Evolutionary conservation across 1,284 basidiomycete species (phyloP).

Genomic region (Ustilago vetiveriae): DNA sequence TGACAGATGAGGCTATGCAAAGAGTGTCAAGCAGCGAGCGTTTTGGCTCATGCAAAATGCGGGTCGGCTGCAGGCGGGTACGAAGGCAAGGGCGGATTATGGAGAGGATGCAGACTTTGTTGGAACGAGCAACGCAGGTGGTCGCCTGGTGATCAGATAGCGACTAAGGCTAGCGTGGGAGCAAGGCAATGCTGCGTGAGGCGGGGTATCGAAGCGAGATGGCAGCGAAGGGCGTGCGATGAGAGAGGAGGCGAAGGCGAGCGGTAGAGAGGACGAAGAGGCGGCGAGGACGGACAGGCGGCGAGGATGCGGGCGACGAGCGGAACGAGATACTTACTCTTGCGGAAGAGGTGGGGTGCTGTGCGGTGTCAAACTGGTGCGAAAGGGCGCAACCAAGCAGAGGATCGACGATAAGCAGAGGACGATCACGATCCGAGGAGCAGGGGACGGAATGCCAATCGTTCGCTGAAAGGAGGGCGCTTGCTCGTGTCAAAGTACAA

Average conservation of each 20-base stretch:
- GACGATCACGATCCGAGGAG: too few species aligned
- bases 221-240: too few species aligned
- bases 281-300: too few species aligned
- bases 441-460: background rate
- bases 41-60: background rate
- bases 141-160: background rate
- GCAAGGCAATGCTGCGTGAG: conserved; percentile 21
- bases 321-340: too few species aligned
- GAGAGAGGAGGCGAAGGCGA: too few species aligned
- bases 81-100: background rate
- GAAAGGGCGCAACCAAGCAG: too few species aligned
- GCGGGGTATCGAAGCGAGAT: conserved; percentile 1
- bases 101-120: background rate
- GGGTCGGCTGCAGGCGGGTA: background rate
- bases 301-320: too few species aligned
- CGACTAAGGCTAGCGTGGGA: conserved; percentile 31
- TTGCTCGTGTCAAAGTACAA: conserved; percentile 1
- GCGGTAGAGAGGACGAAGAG: background rate
- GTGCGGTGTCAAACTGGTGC: too few species aligned
- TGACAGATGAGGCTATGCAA: conserved; percentile 27
- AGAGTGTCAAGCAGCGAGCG: background rate
- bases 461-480: background rate
- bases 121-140: background rate
- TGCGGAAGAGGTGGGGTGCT: too few species aligned
- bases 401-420: too few species aligned